A percentile compares a stretch with the other conserved stretches of the same genome.
These are phyloP conservation scores for Pleurotus pulmonarius DNA, from an alignment of 768 basidiomycete species.

Conservation along the genomic window DNA sequence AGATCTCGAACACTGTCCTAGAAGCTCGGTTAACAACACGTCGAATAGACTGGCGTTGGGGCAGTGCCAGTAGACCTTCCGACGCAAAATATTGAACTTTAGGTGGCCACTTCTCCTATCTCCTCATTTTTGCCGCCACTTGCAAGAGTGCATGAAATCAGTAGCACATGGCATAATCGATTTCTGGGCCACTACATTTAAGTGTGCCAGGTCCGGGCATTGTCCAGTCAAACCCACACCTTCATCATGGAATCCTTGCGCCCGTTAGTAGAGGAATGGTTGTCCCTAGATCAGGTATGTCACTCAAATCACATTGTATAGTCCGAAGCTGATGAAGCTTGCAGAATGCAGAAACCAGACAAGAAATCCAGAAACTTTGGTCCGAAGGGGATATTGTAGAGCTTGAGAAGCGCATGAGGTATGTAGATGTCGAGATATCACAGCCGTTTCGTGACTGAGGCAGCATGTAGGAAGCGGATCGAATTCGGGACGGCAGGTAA, in stretches of 20 bases:
- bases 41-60: too few species aligned
- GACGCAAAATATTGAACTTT: too few species aligned
- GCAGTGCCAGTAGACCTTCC: too few species aligned
- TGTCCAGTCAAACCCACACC: too few species aligned
- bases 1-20: too few species aligned
- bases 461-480: slow-evolving; percentile 57
- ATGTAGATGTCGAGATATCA: not conserved
- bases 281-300: slow-evolving; percentile 42
- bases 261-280: slow-evolving; percentile 46
- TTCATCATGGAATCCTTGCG: slow-evolving; percentile 25
- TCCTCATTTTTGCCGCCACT: too few species aligned
- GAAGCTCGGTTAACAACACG: too few species aligned
- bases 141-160: too few species aligned
- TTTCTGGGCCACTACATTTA: too few species aligned
- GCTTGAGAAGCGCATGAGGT: slow-evolving; percentile 58
- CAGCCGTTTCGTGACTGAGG: not conserved
- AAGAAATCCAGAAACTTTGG: slow-evolving; percentile 47
- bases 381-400: slow-evolving; percentile 37
- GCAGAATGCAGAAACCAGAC: slow-evolving; percentile 48
- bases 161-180: too few species aligned
- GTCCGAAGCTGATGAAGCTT: not conserved
- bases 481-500: slow-evolving; percentile 86
- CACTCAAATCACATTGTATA: not conserved
- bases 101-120: too few species aligned
- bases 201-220: too few species aligned